A percentile compares a stretch with the other conserved stretches of the same genome.
Evolutionary conservation across 331 rosid species (phyloP).

Genomic region (Prunus yedoensis): DNA sequence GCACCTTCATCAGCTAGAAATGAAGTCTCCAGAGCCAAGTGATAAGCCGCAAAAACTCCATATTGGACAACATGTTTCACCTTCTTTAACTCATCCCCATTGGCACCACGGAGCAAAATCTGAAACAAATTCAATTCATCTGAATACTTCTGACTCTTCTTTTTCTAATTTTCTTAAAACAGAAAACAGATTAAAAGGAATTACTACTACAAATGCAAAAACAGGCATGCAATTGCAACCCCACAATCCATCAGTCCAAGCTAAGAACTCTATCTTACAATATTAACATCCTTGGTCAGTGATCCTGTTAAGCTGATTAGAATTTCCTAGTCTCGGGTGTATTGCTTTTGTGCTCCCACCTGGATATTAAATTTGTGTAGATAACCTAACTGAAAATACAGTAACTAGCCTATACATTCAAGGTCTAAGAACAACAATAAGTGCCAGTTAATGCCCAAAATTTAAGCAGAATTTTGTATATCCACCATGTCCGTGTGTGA

Average conservation of each 20-base stretch:
- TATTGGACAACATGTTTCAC: conserved; percentile 84
- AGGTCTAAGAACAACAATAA: conserved; percentile 3
- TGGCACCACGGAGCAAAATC: conserved; percentile 80
- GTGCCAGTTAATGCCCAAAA: conserved; percentile 2
- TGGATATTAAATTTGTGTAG: background rate
- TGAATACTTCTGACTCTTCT: conserved; percentile 10
- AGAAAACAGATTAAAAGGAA: background rate
- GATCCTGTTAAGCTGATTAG: conserved; percentile 3
- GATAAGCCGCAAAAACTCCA: conserved; percentile 88
- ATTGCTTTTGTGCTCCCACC: background rate
- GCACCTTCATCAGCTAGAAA: conserved; percentile 95
- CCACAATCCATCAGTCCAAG: conserved; percentile 1
- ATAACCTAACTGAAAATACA: background rate
- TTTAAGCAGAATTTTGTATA: conserved; percentile 3
- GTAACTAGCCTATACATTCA: conserved; percentile 2
- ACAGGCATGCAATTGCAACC: background rate
- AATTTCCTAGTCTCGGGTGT: conserved; percentile 3
- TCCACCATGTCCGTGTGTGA: background rate
- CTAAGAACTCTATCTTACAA: background rate
- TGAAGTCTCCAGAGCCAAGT: conserved; percentile 81
- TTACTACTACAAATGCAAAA: background rate
- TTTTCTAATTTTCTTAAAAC: no score
- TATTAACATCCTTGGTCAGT: background rate
- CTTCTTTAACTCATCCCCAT: conserved; percentile 77
- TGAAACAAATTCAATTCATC: conserved; percentile 25